Base-by-base conservation (phyloP, 1,284 basidiomycete genomes). In the Coniophora puteana region DNA sequence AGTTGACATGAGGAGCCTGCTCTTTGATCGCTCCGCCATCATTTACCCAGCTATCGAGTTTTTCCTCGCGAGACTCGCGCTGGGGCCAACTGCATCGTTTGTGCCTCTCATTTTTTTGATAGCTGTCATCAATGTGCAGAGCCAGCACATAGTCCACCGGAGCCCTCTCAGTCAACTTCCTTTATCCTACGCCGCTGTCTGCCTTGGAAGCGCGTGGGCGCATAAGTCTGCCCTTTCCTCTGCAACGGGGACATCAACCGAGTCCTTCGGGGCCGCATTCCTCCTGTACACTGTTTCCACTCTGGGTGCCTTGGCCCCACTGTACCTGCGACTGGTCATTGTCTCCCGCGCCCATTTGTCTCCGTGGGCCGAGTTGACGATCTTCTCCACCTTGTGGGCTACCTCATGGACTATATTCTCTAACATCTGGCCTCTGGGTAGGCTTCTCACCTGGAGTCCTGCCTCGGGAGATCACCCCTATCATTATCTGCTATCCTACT, bases 321-420 rank as follows among this genome's bases (percentile, higher is more conserved):
- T n/a, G n/a, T n/a, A n/a, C n/a, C n/a, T n/a, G n/a, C n/a, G n/a
- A n/a, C n/a, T n/a, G n/a, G n/a, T n/a, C n/a, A n/a, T n/a, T n/a
- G n/a, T n/a, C n/a, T n/a, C n/a, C n/a, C n/a, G n/a, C 46, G n/a
- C n/a, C n/a, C n/a, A n/a, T n/a, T n/a, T n/a, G n/a, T n/a, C n/a
- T n/a, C n/a, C 58, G 5, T 75, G 72, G 68, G 50, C 66, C 1
- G 72, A 69, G 46, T 43, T 76, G 13, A 66, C 74, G 0, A 48
- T 83, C 21, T 87, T 89, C 55, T 88, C 88, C 0, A 69, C 73
- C 0, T 49, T 85, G 8, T 89, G 86, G 87, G 68, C 78, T 4
- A 71, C 72, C 0, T 53, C 67, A 1, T 86, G 83, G 82, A 70
- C 63, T 42, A 51, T 58, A 4, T 48, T 76, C 2, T 69, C 81